Conservation (phyloP, 345 rosid species). For the Turritis glabra region DNA sequence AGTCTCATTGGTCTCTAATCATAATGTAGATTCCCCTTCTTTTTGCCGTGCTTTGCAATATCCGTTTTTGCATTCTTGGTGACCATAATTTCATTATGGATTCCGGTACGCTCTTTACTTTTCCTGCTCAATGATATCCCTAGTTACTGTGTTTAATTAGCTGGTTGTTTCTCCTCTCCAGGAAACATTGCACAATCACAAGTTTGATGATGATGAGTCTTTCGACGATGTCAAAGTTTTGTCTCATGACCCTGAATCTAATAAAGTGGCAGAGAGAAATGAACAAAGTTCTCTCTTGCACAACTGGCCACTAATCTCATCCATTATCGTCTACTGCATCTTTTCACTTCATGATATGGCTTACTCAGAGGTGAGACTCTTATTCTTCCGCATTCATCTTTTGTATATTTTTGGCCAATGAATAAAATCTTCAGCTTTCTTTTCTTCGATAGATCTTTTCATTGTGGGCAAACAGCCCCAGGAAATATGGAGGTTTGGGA, state of each 20-base stretch:
- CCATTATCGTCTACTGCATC: conserved; percentile 78
- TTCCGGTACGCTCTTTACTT: conserved; percentile 57
- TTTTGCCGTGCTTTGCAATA: conserved; percentile 68
- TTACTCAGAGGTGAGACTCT: conserved; percentile 67
- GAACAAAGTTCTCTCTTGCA: conserved; percentile 47
- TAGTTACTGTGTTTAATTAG: conserved; percentile 3
- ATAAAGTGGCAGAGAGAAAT: conserved; percentile 24
- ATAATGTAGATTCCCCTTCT: conserved; percentile 76
- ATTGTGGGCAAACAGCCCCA: conserved; percentile 87
- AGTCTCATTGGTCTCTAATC: conserved; percentile 18
- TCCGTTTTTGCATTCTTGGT: conserved; percentile 65
- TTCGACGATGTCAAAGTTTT: conserved; percentile 51
- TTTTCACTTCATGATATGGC: conserved; percentile 97
- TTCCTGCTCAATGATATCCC: not conserved
- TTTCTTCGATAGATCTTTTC: conserved; percentile 61
- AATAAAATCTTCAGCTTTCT: not conserved
- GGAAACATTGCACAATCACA: conserved; percentile 79
- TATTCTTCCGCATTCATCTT: conserved; percentile 14
- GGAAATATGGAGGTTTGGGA: conserved; percentile 68
- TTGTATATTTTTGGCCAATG: not conserved
- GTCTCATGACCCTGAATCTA: conserved; percentile 35
- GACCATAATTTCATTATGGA: conserved; percentile 54
- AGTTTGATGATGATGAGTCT: conserved; percentile 37
- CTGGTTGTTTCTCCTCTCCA: conserved; percentile 35
- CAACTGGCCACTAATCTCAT: conserved; percentile 93